Evolutionary conservation across 371 early-diverging fungal species (phyloP), one percentile per base, ranked within the genome.

Genomic region (Paraphysoderma sedebokerense): DNA sequence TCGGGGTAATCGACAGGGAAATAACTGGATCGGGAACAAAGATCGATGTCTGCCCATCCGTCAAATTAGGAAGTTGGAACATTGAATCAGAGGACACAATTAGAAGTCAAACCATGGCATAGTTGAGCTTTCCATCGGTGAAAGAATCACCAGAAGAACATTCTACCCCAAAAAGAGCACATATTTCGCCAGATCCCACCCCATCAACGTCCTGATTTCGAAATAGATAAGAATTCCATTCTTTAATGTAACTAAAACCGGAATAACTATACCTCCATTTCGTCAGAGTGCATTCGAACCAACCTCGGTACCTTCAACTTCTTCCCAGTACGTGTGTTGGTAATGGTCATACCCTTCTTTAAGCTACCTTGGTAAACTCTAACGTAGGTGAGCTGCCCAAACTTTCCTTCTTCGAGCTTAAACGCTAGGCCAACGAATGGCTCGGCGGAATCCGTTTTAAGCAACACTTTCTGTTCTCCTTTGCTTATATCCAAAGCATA

Each of bases 91-190:
- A 47, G 19, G 19, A 57, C 6, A 20, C 30, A 15, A 44, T 11
- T 22, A n/a, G 3, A 5, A 47, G 3, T 20, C 54, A 41, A 51
- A 72, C 71, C 93, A 92, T 90, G n/a, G 92, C 72, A 63, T 77
- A 77, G 49, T 72, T 67, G n/a, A 74, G 51, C 13, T 70, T 58
- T 34, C 95, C 98, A 58, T 88, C 87, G 31, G 88, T 90, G 54
- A 97, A 97, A 2, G 95, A 89, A 65, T 97, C 98, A 52, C 98
- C 98, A 27, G 85, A 84, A 6, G 93, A 82, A 65, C 98, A 97
- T 51, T 97, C 98, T 42, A 97, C 79, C 58, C 98, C 98, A 65
- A 97, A 95, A 63, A 95, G 68, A 20, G 98, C 98, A 63, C 92
- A 88, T 48, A 97, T 95, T 68, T 97, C 98, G 56, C 98, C 98